These are phyloP conservation scores for Sextonia rubra DNA, from an alignment of 164 flowering plant genomes.

Conservation along the genomic window DNA sequence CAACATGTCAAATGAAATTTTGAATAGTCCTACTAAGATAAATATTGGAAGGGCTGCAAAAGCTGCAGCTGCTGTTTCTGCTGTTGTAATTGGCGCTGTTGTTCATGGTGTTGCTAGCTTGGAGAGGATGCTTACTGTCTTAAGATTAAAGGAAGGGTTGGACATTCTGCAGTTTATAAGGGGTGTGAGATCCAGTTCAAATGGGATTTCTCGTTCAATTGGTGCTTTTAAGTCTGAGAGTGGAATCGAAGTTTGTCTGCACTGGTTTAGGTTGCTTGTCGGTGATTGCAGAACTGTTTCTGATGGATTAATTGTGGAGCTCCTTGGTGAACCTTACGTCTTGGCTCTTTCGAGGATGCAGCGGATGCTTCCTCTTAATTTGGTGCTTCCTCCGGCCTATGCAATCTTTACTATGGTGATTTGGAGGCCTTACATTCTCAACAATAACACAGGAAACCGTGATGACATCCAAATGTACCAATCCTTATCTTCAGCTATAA, in stretches of 20 bases:
- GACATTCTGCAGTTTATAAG: slow-evolving; percentile 71
- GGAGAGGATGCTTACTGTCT: slow-evolving; percentile 82
- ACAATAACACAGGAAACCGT: slow-evolving; percentile 32
- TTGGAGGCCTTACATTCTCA: slow-evolving; percentile 73
- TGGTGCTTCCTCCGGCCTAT: slow-evolving; percentile 90
- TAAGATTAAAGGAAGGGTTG: slow-evolving; percentile 80
- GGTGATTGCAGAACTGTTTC: slow-evolving; percentile 81
- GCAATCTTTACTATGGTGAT: slow-evolving; percentile 74
- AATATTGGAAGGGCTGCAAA: slow-evolving; percentile 54
- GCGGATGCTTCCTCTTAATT: slow-evolving; percentile 62
- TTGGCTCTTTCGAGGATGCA: slow-evolving; percentile 92
- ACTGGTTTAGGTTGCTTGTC: slow-evolving; percentile 93
- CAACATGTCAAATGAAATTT: slow-evolving; percentile 44
- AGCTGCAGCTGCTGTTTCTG: slow-evolving; percentile 74
- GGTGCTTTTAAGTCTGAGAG: slow-evolving; percentile 60
- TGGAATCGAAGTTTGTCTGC: slow-evolving; percentile 62
- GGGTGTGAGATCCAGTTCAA: slow-evolving; percentile 58
- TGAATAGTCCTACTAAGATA: slow-evolving; percentile 42
- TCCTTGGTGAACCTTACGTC: slow-evolving; percentile 77
- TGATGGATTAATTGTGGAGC: slow-evolving; percentile 80
- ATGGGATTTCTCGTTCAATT: slow-evolving; percentile 72
- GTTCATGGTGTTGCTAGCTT: slow-evolving; percentile 78
- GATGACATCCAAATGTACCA: slow-evolving; percentile 64
- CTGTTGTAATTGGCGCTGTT: slow-evolving; percentile 74
- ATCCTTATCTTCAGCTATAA: slow-evolving; percentile 50